A percentile compares a stretch with the other conserved stretches of the same genome.
These are phyloP conservation scores for Rosa persica DNA, from an alignment of 306 rosid species.

Conservation along the genomic window DNA sequence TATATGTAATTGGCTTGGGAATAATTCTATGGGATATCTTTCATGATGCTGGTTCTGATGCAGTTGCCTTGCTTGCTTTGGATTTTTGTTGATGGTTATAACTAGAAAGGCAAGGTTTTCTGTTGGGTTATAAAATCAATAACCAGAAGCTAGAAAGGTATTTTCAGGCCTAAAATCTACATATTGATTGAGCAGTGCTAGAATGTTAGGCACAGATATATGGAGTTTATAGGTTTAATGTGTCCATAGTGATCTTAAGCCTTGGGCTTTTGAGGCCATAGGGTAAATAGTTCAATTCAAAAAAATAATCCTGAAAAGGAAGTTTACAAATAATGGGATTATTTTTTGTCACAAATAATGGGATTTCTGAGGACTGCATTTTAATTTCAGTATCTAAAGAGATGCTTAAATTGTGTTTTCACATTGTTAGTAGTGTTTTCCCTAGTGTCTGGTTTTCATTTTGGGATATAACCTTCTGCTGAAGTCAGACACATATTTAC, in stretches of 20 bases:
- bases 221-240: neutral
- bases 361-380: neutral
- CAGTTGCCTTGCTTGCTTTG: neutral
- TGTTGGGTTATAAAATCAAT: neutral
- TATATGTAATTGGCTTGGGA: conserved; percentile 8
- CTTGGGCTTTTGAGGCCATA: neutral
- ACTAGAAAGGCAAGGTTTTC: neutral
- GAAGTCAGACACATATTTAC: neutral
- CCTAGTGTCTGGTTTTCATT: neutral
- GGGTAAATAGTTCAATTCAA: neutral
- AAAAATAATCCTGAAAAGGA: neutral
- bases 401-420: neutral
- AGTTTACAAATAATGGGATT: neutral
- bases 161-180: neutral
- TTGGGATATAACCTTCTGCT: neutral
- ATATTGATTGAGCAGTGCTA: neutral
- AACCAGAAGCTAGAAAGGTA: neutral
- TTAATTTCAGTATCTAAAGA: neutral
- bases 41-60: conserved; percentile 16
- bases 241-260: neutral
- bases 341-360: neutral
- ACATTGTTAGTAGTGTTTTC: neutral
- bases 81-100: neutral
- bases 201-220: neutral
- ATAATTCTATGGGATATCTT: conserved; percentile 15